These are phyloP conservation scores for Neopestalotiopsis rosae DNA, from an alignment of 2,329 filamentous ascomycete species.

Conservation along the genomic window DNA sequence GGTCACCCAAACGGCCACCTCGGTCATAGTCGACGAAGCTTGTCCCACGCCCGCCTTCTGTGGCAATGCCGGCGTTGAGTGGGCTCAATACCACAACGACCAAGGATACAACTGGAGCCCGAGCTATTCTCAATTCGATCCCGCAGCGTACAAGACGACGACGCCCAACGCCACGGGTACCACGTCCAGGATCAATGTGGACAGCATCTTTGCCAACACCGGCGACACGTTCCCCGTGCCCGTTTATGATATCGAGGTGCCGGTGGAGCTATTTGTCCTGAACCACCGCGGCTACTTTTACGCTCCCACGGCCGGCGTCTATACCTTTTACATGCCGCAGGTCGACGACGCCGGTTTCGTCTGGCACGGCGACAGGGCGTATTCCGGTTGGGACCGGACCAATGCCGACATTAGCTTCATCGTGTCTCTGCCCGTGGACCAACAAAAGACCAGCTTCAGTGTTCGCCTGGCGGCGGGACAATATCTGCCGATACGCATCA, in stretches of 20 bases:
- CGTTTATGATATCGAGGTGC: neutral
- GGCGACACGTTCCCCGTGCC: neutral
- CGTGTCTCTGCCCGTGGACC: neutral
- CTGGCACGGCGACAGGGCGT: neutral
- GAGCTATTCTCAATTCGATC: neutral
- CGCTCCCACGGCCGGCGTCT: neutral
- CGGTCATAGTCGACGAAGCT: neutral
- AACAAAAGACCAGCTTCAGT: neutral
- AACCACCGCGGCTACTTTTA: neutral
- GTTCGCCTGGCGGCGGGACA: neutral
- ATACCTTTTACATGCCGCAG: neutral
- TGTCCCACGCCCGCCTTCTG: neutral
- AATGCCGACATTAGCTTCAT: neutral
- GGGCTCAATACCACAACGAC: neutral
- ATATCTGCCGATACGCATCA: neutral
- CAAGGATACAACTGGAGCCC: neutral
- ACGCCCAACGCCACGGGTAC: neutral
- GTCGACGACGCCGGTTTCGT: neutral
- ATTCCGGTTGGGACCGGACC: neutral
- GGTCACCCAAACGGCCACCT: neutral
- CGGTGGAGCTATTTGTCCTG: neutral
- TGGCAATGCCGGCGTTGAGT: neutral
- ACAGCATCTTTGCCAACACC: neutral
- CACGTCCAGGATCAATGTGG: neutral
- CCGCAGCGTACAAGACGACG: neutral